Evolutionary conservation across 2,329 filamentous ascomycete genomes (phyloP).

Genomic region (Hypoxylon sp.): DNA sequence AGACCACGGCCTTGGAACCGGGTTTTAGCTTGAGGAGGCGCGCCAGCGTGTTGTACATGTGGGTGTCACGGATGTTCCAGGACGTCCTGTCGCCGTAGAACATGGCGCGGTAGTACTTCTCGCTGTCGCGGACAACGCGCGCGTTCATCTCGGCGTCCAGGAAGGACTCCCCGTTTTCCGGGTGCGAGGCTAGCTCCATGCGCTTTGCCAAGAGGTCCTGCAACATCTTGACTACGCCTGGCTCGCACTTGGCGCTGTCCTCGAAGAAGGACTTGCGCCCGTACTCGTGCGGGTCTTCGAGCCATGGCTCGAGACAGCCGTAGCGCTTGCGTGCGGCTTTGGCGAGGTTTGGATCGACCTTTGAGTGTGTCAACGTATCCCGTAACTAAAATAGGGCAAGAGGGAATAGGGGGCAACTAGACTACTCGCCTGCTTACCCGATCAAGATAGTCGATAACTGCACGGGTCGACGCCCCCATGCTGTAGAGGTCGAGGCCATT

Average conservation of each 20-base stretch:
- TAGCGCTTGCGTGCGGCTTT: constrained; percentile 61
- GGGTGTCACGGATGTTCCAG: constrained; percentile 65
- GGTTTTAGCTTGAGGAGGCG: constrained; percentile 59
- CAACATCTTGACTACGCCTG: constrained; percentile 60
- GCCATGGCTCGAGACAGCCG: constrained; percentile 61
- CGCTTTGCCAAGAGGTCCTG: constrained; percentile 58
- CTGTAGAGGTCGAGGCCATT: constrained; percentile 63
- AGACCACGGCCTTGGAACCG: constrained; percentile 62
- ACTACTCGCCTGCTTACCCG: constrained; percentile 16
- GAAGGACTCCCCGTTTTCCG: constrained; percentile 60
- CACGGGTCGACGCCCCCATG: constrained; percentile 36
- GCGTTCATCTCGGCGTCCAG: constrained; percentile 66
- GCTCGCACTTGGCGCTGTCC: constrained; percentile 61
- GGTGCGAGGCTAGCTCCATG: constrained; percentile 55
- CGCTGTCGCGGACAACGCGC: constrained; percentile 61
- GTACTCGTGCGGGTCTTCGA: constrained; percentile 63
- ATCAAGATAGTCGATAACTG: constrained; percentile 60
- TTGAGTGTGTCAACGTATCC: constrained; percentile 1
- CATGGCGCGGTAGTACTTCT: constrained; percentile 66
- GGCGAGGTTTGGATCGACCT: constrained; percentile 59
- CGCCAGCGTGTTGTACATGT: constrained; percentile 64
- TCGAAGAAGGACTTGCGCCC: constrained; percentile 56
- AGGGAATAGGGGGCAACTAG: background rate
- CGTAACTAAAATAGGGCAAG: too few relatives aligned
- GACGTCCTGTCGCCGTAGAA: constrained; percentile 62